Conservation (phyloP, 2,329 filamentous ascomycete species). For the Monilinia vaccinii-corymbosi region DNA sequence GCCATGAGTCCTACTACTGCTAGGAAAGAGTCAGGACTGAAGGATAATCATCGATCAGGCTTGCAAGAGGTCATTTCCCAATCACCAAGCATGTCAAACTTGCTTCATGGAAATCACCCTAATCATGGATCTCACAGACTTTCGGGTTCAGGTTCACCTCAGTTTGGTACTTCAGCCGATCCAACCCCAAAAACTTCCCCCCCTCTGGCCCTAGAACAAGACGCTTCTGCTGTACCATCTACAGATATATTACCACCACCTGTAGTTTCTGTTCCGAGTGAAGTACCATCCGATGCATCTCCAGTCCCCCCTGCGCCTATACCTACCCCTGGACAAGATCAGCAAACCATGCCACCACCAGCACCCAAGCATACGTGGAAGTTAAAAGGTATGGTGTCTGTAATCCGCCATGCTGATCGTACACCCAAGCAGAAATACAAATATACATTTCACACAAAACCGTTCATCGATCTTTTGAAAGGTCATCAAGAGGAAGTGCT, state of each 20-base stretch:
- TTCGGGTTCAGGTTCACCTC: conserved; percentile 35
- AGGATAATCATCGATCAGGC: conserved; percentile 38
- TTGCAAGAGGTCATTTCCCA: conserved; percentile 50
- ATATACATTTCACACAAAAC: conserved; percentile 95
- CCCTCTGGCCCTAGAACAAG: conserved; percentile 19
- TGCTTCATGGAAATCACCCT: conserved; percentile 38
- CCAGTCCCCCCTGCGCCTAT: conserved; percentile 19
- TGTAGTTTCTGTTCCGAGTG: conserved; percentile 13
- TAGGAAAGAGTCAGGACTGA: conserved; percentile 24
- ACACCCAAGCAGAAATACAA: conserved; percentile 99
- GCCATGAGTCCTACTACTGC: conserved; percentile 10
- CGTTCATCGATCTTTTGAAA: conserved; percentile 89
- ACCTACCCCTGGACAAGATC: conserved; percentile 9
- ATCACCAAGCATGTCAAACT: conserved; percentile 52
- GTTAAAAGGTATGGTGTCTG: conserved; percentile 92
- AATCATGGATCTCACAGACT: conserved; percentile 29
- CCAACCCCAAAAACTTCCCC: conserved; percentile 26
- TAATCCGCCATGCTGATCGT: conserved; percentile 91
- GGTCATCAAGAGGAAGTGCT: conserved; percentile 95
- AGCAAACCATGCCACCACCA: conserved; percentile 38
- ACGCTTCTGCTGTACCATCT: conserved; percentile 19
- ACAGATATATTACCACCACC: conserved; percentile 25
- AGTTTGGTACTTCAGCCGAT: conserved; percentile 29
- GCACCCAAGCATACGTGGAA: conserved; percentile 93
- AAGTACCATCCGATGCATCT: conserved; percentile 15